Conservation (phyloP, 345 rosid genomes). For the Punica granatum region DNA sequence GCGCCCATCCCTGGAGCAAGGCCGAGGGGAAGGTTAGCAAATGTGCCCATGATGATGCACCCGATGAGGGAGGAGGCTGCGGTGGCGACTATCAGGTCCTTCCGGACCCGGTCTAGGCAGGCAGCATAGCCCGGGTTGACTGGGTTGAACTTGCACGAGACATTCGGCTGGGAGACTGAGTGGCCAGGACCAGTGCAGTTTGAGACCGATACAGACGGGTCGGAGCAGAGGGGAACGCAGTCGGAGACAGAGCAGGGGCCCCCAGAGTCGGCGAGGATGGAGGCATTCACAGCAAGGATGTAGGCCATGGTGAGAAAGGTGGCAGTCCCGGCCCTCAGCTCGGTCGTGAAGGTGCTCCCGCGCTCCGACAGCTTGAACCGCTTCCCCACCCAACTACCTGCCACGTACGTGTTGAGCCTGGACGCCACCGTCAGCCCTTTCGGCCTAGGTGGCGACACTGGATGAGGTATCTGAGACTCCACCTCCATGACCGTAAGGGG, state of each 20-base stretch:
- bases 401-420: conserved; percentile 53
- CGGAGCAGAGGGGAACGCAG: conserved; percentile 74
- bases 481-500: conserved; percentile 7
- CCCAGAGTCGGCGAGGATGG: conserved; percentile 90
- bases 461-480: conserved; percentile 10
- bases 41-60: conserved; percentile 73
- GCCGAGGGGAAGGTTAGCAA: conserved; percentile 81
- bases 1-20: conserved; percentile 97
- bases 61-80: conserved; percentile 75
- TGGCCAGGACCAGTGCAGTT: conserved; percentile 53
- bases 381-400: conserved; percentile 45
- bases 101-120: conserved; percentile 55
- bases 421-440: conserved; percentile 18
- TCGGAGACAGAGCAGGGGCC: conserved; percentile 87
- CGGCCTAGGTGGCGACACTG: background rate
- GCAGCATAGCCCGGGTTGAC: conserved; percentile 83
- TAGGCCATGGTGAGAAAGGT: conserved; percentile 97
- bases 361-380: conserved; percentile 69
- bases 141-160: conserved; percentile 72
- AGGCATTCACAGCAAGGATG: conserved; percentile 95
- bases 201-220: conserved; percentile 33
- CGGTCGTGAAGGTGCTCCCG: conserved; percentile 81
- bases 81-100: conserved; percentile 89
- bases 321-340: conserved; percentile 97
- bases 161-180: conserved; percentile 46